phyloP scores from a whole-genome alignment of 75 land plant species.

The Azolla pinnata region DNA sequence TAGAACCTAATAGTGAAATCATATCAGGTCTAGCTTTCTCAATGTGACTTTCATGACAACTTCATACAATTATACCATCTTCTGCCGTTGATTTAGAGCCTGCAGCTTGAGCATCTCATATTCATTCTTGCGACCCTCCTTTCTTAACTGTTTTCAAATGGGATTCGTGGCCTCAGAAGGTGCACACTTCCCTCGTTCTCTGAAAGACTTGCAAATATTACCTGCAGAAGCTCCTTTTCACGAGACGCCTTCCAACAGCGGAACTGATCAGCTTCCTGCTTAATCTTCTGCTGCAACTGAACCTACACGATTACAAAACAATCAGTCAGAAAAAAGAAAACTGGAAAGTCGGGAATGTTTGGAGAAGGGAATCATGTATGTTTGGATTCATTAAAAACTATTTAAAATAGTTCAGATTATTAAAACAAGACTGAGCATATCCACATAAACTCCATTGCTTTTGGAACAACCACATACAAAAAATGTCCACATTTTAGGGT shows the following conservation, averaged over 20 bases:
- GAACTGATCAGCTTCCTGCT: conserved; percentile 95
- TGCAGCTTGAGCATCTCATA: conserved; percentile 94
- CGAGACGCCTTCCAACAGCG: conserved; percentile 90
- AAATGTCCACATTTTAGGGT: neutral
- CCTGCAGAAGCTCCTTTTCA: conserved; percentile 97
- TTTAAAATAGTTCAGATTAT: no score
- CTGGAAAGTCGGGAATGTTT: no score
- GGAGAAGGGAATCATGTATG: neutral
- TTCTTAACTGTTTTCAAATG: conserved; percentile 45
- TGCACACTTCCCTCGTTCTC: neutral
- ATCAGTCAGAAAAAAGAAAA: no score
- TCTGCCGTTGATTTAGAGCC: conserved; percentile 88
- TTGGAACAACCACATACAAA: neutral
- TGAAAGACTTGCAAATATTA: no score
- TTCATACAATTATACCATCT: conserved; percentile 44
- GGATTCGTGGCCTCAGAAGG: neutral
- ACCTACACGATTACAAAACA: no score
- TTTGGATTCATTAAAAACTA: no score
- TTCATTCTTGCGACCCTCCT: conserved; percentile 93
- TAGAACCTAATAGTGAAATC: conserved; percentile 52
- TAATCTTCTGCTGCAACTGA: conserved; percentile 93
- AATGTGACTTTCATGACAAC: neutral
- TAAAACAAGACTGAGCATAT: neutral
- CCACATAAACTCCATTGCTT: no score
- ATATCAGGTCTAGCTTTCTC: neutral